Conservation (phyloP, 2,329 filamentous ascomycete species). For the Rhinocladiella similis region DNA sequence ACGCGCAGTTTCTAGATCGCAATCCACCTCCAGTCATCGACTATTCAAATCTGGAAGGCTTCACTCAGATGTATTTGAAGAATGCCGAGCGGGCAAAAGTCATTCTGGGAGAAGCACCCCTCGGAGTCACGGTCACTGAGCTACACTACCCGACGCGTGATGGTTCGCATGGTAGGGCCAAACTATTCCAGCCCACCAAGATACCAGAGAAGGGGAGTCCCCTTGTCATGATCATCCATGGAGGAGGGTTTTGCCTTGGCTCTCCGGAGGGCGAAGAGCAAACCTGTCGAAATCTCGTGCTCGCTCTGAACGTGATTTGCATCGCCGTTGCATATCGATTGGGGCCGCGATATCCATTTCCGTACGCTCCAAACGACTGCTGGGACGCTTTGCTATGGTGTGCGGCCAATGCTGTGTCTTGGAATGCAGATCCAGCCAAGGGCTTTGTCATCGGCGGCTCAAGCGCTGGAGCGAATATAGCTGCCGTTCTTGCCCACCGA, state of each 20-base stretch:
- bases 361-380: constrained; percentile 15
- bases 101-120: constrained; percentile 16
- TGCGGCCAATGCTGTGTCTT: constrained; percentile 28
- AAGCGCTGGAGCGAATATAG: constrained; percentile 44
- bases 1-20: too few species aligned
- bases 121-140: constrained; percentile 20
- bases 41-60: too few species aligned
- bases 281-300: constrained; percentile 19
- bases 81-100: too few species aligned
- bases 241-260: constrained; percentile 30
- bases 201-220: constrained; percentile 6
- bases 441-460: constrained; percentile 52
- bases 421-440: constrained; percentile 39
- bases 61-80: too few species aligned
- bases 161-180: constrained; percentile 22
- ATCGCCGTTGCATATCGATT: constrained; percentile 21
- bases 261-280: constrained; percentile 24
- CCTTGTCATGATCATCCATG: constrained; percentile 27
- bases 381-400: constrained; percentile 13
- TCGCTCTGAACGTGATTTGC: constrained; percentile 14
- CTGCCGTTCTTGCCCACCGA: constrained; percentile 4
- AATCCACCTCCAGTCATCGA: too few species aligned
- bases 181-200: constrained; percentile 18
- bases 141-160: constrained; percentile 24
- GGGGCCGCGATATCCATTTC: constrained; percentile 20